Conservation (phyloP, 257 asterid genomes). For the Pogostemon cablin region DNA sequence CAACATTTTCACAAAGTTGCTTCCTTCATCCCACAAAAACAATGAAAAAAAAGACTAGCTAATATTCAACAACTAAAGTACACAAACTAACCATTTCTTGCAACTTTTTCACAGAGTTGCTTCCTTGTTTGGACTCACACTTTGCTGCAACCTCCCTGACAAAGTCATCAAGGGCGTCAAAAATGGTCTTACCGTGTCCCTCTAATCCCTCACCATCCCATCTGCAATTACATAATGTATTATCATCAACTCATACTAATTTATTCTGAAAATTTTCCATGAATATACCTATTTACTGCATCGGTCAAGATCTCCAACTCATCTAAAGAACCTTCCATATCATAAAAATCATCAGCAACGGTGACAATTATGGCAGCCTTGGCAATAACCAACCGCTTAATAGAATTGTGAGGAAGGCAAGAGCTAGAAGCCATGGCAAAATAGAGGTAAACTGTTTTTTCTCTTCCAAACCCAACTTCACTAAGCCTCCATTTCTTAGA, state of each 20-base stretch:
- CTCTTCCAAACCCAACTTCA: slow-evolving; percentile 73
- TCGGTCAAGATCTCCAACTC: slow-evolving; percentile 48
- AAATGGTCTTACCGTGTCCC: slow-evolving; percentile 62
- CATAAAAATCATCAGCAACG: slow-evolving; percentile 66
- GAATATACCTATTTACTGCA: slow-evolving; percentile 49
- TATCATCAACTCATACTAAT: too few relatives aligned
- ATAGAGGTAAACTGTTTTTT: slow-evolving; percentile 53
- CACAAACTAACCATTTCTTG: slow-evolving; percentile 47
- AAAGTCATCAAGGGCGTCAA: slow-evolving; percentile 58
- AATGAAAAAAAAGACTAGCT: neutral
- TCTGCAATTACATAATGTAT: slow-evolving; percentile 29
- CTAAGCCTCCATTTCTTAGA: slow-evolving; percentile 50
- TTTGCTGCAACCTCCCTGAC: slow-evolving; percentile 39
- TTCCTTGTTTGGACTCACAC: slow-evolving; percentile 32
- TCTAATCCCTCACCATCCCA: slow-evolving; percentile 56
- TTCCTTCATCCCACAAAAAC: too few relatives aligned
- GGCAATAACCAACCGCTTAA: slow-evolving; percentile 42
- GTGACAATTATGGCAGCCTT: slow-evolving; percentile 53
- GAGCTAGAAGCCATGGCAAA: slow-evolving; percentile 49
- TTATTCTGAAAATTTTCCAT: too few relatives aligned
- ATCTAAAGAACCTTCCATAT: slow-evolving; percentile 50
- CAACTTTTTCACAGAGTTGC: slow-evolving; percentile 28
- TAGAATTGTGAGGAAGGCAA: slow-evolving; percentile 45
- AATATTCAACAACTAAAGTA: neutral
- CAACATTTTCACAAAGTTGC: too few relatives aligned